A percentile compares a stretch with the other conserved stretches of the same genome.
phyloP scores from a whole-genome alignment of 306 rosid genomes.

The Quillaja saponaria region DNA sequence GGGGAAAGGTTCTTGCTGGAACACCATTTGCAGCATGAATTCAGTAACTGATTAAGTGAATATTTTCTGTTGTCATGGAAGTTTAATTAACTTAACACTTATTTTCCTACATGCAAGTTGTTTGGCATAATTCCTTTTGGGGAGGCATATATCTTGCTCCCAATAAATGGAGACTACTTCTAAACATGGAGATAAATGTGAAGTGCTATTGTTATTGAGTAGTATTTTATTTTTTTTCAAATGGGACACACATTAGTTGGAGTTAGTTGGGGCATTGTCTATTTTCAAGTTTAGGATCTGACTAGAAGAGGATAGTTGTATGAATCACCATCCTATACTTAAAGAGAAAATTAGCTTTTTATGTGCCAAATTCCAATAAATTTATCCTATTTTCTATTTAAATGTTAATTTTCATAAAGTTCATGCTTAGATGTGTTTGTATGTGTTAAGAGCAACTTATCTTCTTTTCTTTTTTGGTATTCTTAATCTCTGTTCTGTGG shows the following conservation, averaged over 20 bases:
- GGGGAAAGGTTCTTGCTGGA: not conserved
- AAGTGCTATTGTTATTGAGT: too few relatives aligned
- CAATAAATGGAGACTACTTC: not conserved
- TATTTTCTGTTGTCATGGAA: constrained; percentile 4
- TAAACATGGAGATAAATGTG: not conserved
- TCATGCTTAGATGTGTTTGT: too few relatives aligned
- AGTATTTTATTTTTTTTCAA: not conserved
- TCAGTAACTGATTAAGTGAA: not conserved
- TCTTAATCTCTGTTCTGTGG: too few relatives aligned
- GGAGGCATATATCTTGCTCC: not conserved
- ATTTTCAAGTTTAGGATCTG: not conserved
- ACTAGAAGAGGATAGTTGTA: not conserved
- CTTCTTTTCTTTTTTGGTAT: too few relatives aligned
- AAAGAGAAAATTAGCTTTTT: too few relatives aligned
- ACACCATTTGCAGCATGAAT: not conserved
- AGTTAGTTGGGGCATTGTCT: too few relatives aligned
- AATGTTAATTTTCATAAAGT: too few relatives aligned
- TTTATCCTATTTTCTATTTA: too few relatives aligned
- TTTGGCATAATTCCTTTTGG: not conserved
- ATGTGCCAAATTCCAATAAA: too few relatives aligned
- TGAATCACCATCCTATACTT: too few relatives aligned
- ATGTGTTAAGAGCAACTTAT: too few relatives aligned
- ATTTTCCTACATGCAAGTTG: not conserved
- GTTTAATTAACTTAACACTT: not conserved
- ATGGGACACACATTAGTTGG: not conserved